These are phyloP conservation scores for Trichoderma citrinoviride DNA, from an alignment of 2,329 filamentous ascomycete genomes.

Conservation along the genomic window DNA sequence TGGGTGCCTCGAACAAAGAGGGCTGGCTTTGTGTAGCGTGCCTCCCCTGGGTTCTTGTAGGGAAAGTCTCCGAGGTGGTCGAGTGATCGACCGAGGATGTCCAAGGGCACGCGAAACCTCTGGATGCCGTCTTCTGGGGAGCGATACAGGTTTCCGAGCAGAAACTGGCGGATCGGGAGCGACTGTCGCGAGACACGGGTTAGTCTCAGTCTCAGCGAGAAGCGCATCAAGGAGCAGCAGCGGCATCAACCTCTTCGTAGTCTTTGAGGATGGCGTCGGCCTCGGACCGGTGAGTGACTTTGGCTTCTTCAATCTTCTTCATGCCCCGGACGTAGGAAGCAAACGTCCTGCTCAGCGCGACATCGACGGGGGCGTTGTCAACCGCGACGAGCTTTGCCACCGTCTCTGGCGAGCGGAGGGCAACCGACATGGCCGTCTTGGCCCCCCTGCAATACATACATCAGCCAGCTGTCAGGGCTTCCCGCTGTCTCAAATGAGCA, in stretches of 20 bases:
- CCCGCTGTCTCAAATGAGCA: constrained; percentile 5
- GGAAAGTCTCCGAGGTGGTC: constrained; percentile 85
- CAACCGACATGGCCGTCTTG: constrained; percentile 87
- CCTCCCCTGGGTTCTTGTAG: constrained; percentile 67
- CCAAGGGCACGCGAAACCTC: constrained; percentile 77
- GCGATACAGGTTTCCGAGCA: constrained; percentile 79
- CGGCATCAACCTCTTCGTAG: constrained; percentile 61
- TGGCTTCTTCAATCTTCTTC: constrained; percentile 70
- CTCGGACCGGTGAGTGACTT: constrained; percentile 67
- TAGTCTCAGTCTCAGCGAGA: neutral
- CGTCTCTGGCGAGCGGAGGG: constrained; percentile 65
- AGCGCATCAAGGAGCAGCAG: neutral
- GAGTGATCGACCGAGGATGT: constrained; percentile 64
- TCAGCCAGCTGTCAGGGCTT: neutral
- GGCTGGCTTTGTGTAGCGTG: constrained; percentile 71
- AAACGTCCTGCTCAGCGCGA: constrained; percentile 71
- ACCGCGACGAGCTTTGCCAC: constrained; percentile 75
- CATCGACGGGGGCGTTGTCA: constrained; percentile 88
- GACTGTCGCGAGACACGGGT: constrained; percentile 39
- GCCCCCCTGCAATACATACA: constrained; percentile 61
- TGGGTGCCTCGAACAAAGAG: constrained; percentile 76
- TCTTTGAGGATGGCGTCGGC: constrained; percentile 75
- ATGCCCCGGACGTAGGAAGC: constrained; percentile 79
- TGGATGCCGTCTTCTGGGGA: constrained; percentile 50
- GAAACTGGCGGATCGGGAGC: constrained; percentile 80